Percentiles rank a stretch among this genome's conserved stretches.
Evolutionary conservation across 2,329 filamentous ascomycete genomes (phyloP).

Genomic region (Pyrenochaeta sp.): DNA sequence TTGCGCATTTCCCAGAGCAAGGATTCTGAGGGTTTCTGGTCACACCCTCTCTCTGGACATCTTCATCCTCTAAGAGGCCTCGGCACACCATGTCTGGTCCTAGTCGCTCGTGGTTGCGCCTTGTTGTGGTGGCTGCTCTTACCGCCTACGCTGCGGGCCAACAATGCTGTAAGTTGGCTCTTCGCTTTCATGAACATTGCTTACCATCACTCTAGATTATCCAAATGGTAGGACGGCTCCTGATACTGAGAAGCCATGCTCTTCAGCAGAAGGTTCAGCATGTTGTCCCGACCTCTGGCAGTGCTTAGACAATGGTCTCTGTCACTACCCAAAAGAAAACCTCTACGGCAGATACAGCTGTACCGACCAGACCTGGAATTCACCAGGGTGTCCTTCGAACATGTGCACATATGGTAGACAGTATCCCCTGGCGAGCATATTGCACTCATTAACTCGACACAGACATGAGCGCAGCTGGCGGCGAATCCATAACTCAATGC

Average conservation of each 20-base stretch:
- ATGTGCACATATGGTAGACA: conserved; percentile 45
- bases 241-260: conserved; percentile 42
- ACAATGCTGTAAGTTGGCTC: conserved; percentile 37
- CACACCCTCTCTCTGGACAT: conserved; percentile 4
- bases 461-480: conserved; percentile 35
- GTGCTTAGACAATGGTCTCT: conserved; percentile 49
- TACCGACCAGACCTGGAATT: conserved; percentile 44
- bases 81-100: conserved; percentile 22
- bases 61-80: conserved; percentile 9
- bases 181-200: not conserved
- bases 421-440: no score
- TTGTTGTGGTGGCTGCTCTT: conserved; percentile 21
- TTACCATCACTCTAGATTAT: conserved; percentile 41
- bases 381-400: conserved; percentile 41
- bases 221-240: conserved; percentile 38
- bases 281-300: conserved; percentile 48
- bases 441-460: conserved; percentile 8
- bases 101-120: conserved; percentile 27
- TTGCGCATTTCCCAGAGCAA: conserved; percentile 12
- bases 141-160: conserved; percentile 29
- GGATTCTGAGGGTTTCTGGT: conserved; percentile 4
- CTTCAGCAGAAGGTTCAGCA: conserved; percentile 39
- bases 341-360: conserved; percentile 45
- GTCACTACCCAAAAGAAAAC: conserved; percentile 34
- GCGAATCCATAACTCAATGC: conserved; percentile 43